A percentile compares a stretch with the other conserved stretches of the same genome.
These are phyloP conservation scores for Boletus austroedulis DNA, from an alignment of 1,284 basidiomycete species.

Conservation along the genomic window DNA sequence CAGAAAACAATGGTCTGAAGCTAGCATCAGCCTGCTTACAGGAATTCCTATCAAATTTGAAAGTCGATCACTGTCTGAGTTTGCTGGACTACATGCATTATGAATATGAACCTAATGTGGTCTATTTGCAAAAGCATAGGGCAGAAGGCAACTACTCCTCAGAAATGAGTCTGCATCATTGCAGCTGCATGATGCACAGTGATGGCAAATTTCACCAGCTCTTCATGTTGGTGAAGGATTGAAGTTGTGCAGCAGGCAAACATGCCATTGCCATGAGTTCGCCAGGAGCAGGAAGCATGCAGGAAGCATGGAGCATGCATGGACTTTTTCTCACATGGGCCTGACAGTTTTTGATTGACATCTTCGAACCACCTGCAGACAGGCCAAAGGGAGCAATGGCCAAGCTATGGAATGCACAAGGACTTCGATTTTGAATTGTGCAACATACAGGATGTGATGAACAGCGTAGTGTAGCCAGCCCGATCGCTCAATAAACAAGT, in stretches of 20 bases:
- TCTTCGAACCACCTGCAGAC: not conserved
- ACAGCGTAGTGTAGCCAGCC: not conserved
- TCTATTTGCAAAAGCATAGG: no score
- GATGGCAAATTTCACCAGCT: no score
- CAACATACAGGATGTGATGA: not conserved
- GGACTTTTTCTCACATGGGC: not conserved
- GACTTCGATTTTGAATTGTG: not conserved
- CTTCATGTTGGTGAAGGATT: not conserved
- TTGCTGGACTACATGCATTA: no score
- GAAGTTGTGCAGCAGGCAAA: not conserved
- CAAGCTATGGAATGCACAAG: not conserved
- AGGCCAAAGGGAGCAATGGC: not conserved
- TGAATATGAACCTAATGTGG: no score
- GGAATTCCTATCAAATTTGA: no score
- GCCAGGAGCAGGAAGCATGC: not conserved
- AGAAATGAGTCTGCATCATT: no score
- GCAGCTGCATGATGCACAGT: no score
- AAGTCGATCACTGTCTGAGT: no score
- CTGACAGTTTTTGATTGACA: not conserved
- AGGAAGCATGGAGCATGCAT: not conserved
- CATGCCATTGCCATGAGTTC: not conserved
- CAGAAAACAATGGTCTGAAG: no score
- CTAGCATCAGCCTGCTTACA: no score
- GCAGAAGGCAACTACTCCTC: no score
- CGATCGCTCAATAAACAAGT: not conserved